Evolutionary conservation across 202 grass and related monocot species (phyloP).

Genomic region (Setaria italica): DNA sequence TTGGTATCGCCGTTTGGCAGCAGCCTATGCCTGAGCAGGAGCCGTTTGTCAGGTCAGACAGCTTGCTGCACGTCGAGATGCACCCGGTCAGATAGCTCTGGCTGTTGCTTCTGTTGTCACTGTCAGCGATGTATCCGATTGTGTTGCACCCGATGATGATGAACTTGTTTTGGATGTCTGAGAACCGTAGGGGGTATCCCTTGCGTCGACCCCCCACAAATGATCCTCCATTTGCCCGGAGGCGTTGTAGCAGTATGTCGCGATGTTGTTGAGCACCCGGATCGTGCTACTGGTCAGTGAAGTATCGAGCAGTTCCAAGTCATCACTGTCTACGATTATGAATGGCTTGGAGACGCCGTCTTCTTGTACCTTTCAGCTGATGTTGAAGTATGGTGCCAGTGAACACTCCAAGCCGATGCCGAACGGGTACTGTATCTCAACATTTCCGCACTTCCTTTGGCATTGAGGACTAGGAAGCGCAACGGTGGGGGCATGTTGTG

Average conservation of each 20-base stretch:
- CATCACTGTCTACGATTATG: too few relatives aligned
- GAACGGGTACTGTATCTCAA: slow-evolving; percentile 36
- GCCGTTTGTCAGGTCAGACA: background rate
- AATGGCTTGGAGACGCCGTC: slow-evolving; percentile 1
- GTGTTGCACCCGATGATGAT: slow-evolving; percentile 37
- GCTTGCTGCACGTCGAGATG: background rate
- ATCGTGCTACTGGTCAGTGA: background rate
- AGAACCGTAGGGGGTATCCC: background rate
- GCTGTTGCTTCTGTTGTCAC: background rate
- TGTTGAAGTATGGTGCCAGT: background rate
- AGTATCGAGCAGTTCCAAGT: slow-evolving; percentile 10
- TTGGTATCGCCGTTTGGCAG: slow-evolving; percentile 53
- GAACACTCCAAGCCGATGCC: slow-evolving; percentile 27
- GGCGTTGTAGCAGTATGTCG: slow-evolving; percentile 3
- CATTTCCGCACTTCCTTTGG: background rate
- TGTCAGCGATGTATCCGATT: background rate
- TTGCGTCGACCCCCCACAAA: background rate
- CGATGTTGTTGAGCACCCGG: background rate
- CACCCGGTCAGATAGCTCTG: slow-evolving; percentile 36
- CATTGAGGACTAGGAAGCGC: slow-evolving; percentile 2
- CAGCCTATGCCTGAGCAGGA: slow-evolving; percentile 49
- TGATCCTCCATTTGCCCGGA: rapidly evolving
- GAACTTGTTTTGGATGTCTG: slow-evolving; percentile 47
- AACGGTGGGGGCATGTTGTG: background rate
- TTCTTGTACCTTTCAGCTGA: background rate